phyloP scores from a whole-genome alignment of 257 asterid genomes.

The Scutellaria galericulata region DNA sequence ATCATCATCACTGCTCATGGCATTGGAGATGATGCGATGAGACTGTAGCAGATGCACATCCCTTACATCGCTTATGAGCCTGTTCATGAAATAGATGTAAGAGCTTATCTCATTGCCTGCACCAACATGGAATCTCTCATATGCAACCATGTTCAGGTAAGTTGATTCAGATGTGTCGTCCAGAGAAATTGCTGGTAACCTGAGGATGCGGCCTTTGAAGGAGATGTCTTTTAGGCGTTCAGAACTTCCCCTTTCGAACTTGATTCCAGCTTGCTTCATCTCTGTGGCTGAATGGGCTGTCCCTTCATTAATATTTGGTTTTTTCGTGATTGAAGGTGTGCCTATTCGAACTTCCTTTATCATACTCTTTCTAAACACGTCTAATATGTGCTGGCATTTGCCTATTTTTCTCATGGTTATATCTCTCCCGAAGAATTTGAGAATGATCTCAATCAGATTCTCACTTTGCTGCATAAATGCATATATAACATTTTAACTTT shows the following conservation, averaged over 20 bases:
- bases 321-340: not conserved
- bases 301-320: not conserved
- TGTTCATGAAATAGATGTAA: conserved; percentile 46
- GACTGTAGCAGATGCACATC: conserved; percentile 50
- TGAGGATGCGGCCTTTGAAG: conserved; percentile 34
- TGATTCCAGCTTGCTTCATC: conserved; percentile 49
- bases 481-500: not conserved
- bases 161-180: conserved; percentile 34
- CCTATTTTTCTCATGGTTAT: no score
- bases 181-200: conserved; percentile 37
- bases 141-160: conserved; percentile 44
- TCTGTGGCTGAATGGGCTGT: conserved; percentile 42
- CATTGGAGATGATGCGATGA: conserved; percentile 39
- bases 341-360: not conserved
- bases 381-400: conserved; percentile 41
- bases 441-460: not conserved
- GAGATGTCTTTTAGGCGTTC: conserved; percentile 40
- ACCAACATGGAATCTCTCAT: conserved; percentile 48
- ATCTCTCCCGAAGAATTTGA: not conserved
- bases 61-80: conserved; percentile 34
- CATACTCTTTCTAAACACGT: conserved; percentile 39
- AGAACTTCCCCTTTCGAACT: conserved; percentile 28
- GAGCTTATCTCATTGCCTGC: conserved; percentile 48
- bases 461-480: conserved; percentile 9
- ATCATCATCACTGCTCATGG: conserved; percentile 45